Evolutionary conservation across 257 asterid genomes (phyloP).

Genomic region (Jacaranda copaia): DNA sequence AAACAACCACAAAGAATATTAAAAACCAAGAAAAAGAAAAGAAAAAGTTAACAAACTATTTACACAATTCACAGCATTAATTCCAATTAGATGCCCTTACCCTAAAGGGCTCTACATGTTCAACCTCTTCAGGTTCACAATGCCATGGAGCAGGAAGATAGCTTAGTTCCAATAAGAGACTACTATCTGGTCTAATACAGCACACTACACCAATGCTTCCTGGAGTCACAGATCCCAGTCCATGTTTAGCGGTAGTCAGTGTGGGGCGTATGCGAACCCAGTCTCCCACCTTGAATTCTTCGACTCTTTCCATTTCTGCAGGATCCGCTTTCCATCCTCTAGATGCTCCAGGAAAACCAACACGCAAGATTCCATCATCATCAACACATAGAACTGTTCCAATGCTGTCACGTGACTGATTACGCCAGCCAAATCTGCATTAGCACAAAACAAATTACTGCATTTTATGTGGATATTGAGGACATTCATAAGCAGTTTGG

Average conservation of each 20-base stretch:
- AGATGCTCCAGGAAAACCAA: slow-evolving; percentile 99
- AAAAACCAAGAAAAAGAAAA: slow-evolving; percentile 28
- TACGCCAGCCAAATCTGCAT: slow-evolving; percentile 98
- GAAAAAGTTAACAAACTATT: neutral
- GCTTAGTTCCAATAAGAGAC: slow-evolving; percentile 84
- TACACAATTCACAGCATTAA: slow-evolving; percentile 9
- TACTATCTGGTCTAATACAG: slow-evolving; percentile 89
- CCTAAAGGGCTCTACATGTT: slow-evolving; percentile 93
- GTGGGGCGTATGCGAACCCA: slow-evolving; percentile 99
- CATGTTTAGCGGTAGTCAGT: slow-evolving; percentile 94
- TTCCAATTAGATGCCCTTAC: slow-evolving; percentile 50
- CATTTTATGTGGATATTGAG: slow-evolving; percentile 12
- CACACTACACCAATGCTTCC: slow-evolving; percentile 94
- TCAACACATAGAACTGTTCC: slow-evolving; percentile 98
- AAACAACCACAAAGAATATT: slow-evolving; percentile 26
- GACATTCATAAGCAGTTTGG: neutral
- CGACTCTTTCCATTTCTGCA: slow-evolving; percentile 99
- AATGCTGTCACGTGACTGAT: slow-evolving; percentile 86
- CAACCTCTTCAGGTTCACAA: slow-evolving; percentile 99
- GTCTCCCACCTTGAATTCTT: slow-evolving; percentile 96
- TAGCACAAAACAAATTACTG: slow-evolving; percentile 33
- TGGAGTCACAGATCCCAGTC: slow-evolving; percentile 94
- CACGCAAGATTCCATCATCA: slow-evolving; percentile 98
- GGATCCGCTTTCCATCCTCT: slow-evolving; percentile 99
- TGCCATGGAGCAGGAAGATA: slow-evolving; percentile 99